These are phyloP conservation scores for Phytophthora podocarpi DNA, from an alignment of 352 stramenopile genomes.

Conservation along the genomic window DNA sequence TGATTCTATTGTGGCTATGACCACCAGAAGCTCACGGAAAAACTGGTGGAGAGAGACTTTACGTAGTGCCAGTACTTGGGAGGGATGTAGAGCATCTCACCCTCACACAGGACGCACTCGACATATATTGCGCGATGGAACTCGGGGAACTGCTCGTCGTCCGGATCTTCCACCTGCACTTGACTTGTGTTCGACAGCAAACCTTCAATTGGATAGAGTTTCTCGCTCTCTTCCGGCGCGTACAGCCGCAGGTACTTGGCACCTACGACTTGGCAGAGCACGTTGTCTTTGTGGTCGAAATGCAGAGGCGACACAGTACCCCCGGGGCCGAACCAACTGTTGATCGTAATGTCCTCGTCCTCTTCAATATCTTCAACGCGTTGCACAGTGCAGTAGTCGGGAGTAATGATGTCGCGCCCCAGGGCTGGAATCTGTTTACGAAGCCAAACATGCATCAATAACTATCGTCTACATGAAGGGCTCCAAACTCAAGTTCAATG, in stretches of 20 bases:
- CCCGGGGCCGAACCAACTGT: conserved; percentile 87
- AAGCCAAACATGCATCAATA: conserved; percentile 9
- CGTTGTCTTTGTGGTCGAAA: conserved; percentile 91
- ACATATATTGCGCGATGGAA: conserved; percentile 60
- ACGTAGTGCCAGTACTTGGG: conserved; percentile 91
- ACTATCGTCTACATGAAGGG: conserved; percentile 4
- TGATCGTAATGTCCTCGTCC: conserved; percentile 75
- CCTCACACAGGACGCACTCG: conserved; percentile 72
- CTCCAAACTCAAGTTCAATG: background rate
- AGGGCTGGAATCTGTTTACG: conserved; percentile 76
- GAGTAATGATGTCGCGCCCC: conserved; percentile 79
- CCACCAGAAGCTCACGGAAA: conserved; percentile 90
- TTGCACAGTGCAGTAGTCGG: conserved; percentile 88
- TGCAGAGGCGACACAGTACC: conserved; percentile 88
- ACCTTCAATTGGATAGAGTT: conserved; percentile 85
- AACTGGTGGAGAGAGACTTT: conserved; percentile 75
- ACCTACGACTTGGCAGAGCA: conserved; percentile 88
- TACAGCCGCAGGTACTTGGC: conserved; percentile 87
- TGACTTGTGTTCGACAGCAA: conserved; percentile 88
- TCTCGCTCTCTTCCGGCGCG: conserved; percentile 60
- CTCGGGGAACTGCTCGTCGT: conserved; percentile 55
- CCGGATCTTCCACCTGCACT: conserved; percentile 62
- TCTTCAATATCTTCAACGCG: conserved; percentile 46
- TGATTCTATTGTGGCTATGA: conserved; percentile 12
- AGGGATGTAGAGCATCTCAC: conserved; percentile 90